Evolutionary conservation across 192 early-diverging fungal genomes (phyloP), one percentile per base, ranked within the genome.

Genomic region (Rhizoclosmatium sp.): DNA sequence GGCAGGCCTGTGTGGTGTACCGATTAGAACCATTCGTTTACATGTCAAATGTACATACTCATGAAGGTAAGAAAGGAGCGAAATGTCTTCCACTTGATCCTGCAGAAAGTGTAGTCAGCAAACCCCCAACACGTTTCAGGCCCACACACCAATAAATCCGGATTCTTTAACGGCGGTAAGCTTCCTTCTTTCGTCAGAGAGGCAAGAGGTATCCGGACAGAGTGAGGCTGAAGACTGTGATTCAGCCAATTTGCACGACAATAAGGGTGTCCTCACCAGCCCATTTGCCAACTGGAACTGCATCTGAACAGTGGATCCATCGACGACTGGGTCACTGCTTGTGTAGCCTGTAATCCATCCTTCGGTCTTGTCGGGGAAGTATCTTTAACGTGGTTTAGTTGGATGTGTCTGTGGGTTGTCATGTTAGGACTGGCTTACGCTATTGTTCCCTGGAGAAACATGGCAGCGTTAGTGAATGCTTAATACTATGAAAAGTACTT

Each of bases 81-180:
- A 73, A 2, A 80, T 31, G 47, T 80, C 79, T 42, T 80, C 79
- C 2, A 67, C 64, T 41, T 31, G 65, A 40, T 80, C 79, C 70
- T 73, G 39, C 47, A 73, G 40, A 47, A 75, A 41, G 39, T 47
- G 44, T 65, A 14, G 64, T 31, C n/a, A 5, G 95, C 94, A 71
- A 69, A 10, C 44, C 19, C 14, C 12, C n/a, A n/a, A 31, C 19
- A 19, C 2, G 21, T 12, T 64, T n/a, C n/a, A 64, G 19, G 41
- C 54, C 5, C 12, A 31, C 47, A 69, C 19, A 80, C 77, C 76
- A 82, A 69, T 42, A 69, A 71, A 49, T 94, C 94, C 23, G 96
- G 95, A 75, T 98, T 98, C 82, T 94, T 88, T 67, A 98, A 85
- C 46, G 94, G 95, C 48, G 96, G 96, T 19, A 98, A 83, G 16